Conservation (phyloP, 306 rosid species). For the Delonix regia region DNA sequence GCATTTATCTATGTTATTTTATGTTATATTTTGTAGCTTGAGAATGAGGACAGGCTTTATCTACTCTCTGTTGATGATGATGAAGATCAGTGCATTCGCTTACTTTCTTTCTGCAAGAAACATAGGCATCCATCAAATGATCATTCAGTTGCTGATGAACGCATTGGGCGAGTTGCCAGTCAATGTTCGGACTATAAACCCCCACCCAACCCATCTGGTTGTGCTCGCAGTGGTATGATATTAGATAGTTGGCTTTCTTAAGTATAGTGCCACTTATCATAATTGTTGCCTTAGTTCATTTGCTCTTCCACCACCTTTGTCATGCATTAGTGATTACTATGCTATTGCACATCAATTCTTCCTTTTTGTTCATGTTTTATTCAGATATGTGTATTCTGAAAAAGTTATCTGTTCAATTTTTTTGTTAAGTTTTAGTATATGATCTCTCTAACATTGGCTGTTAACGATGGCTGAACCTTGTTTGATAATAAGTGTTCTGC, state of each 20-base stretch:
- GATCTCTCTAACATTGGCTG: neutral
- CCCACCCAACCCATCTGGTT: conserved; percentile 87
- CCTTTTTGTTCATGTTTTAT: neutral
- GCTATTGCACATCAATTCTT: neutral
- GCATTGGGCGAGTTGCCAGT: conserved; percentile 56
- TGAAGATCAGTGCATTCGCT: conserved; percentile 93
- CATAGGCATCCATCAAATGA: conserved; percentile 94
- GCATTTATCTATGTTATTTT: conserved; percentile 33
- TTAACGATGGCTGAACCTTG: neutral
- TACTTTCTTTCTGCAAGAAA: conserved; percentile 95
- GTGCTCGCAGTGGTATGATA: conserved; percentile 92
- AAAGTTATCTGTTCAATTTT: neutral
- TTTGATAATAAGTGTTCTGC: neutral
- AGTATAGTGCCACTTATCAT: neutral
- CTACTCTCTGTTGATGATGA: conserved; percentile 93
- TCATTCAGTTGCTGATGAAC: conserved; percentile 75
- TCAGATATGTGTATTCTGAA: neutral
- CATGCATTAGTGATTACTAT: neutral
- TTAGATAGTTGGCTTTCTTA: conserved; percentile 24
- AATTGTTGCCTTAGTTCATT: neutral
- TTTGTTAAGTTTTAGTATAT: neutral
- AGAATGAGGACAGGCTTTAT: conserved; percentile 94
- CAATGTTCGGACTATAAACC: conserved; percentile 86
- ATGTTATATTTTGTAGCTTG: conserved; percentile 62
- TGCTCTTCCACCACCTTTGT: neutral